Percentiles rank a stretch among this genome's conserved stretches.
Evolutionary conservation across 768 basidiomycete genomes (phyloP).

Genomic region (Favolaschia claudopus): DNA sequence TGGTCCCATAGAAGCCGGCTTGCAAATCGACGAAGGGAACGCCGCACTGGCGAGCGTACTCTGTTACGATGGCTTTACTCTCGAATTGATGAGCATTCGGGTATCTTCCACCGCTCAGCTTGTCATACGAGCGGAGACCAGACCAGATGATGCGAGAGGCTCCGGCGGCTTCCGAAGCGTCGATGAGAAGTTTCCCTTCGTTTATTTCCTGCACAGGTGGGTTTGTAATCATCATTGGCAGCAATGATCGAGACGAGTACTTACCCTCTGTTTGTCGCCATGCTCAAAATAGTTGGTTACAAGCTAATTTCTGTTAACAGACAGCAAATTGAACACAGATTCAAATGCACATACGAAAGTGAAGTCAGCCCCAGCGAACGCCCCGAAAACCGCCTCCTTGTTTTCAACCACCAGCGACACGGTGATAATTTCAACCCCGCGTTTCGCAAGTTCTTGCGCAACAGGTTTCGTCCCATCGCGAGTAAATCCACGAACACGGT

Average conservation of each 20-base stretch:
- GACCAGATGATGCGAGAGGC: constrained; percentile 13
- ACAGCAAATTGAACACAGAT: background rate
- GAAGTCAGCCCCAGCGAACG: constrained; percentile 3
- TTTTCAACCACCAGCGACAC: constrained; percentile 1
- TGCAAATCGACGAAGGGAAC: constrained; percentile 21
- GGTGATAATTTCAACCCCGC: background rate
- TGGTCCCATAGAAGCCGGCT: background rate
- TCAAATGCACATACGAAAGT: constrained; percentile 1
- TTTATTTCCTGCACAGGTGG: constrained; percentile 5
- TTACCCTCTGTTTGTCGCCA: background rate
- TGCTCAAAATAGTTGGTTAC: constrained; percentile 18
- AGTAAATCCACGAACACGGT: constrained; percentile 8
- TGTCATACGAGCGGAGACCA: background rate
- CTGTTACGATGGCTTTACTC: constrained; percentile 7
- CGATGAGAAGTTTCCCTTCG: constrained; percentile 14
- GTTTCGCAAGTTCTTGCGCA: background rate
- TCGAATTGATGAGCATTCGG: constrained; percentile 4
- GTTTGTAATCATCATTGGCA: background rate
- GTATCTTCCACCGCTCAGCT: constrained; percentile 9
- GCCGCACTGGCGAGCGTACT: constrained; percentile 7
- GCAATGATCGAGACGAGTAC: background rate
- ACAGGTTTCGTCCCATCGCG: constrained; percentile 8
- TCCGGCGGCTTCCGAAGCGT: constrained; percentile 12
- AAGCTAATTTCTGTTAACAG: background rate
- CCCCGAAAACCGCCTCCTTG: constrained; percentile 2